Conservation (phyloP, 352 stramenopile species). For the Saprolegnia diclina region DNA sequence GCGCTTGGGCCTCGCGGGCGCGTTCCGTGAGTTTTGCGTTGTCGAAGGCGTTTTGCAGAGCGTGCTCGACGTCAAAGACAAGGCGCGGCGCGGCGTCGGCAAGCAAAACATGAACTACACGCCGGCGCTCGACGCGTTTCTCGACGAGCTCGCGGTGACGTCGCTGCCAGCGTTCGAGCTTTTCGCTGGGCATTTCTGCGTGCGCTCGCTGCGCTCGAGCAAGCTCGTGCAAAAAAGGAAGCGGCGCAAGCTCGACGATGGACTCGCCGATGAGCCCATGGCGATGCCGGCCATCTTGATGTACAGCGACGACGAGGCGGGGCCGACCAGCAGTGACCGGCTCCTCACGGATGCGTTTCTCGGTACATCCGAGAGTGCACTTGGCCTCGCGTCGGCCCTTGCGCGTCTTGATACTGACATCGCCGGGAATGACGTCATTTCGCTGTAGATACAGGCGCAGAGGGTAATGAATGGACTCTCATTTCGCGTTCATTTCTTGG, state of each 20-base stretch:
- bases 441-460: no score
- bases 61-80: constrained; percentile 81
- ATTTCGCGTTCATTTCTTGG: no score
- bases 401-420: no score
- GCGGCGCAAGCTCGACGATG: not conserved
- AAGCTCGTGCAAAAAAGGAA: constrained; percentile 30
- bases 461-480: no score
- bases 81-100: constrained; percentile 65
- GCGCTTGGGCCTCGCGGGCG: constrained; percentile 63
- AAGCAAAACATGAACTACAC: constrained; percentile 86
- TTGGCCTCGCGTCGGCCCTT: no score
- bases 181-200: constrained; percentile 70
- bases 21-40: constrained; percentile 61
- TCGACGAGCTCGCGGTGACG: constrained; percentile 50
- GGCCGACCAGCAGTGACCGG: no score
- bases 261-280: constrained; percentile 2
- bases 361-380: no score
- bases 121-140: constrained; percentile 61
- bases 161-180: constrained; percentile 72
- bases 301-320: constrained; percentile 1
- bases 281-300: constrained; percentile 21
- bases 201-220: constrained; percentile 60
- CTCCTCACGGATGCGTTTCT: no score
- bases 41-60: constrained; percentile 73
- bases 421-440: no score